phyloP scores from a whole-genome alignment of 768 basidiomycete genomes.

The Termitomyces sp. region DNA sequence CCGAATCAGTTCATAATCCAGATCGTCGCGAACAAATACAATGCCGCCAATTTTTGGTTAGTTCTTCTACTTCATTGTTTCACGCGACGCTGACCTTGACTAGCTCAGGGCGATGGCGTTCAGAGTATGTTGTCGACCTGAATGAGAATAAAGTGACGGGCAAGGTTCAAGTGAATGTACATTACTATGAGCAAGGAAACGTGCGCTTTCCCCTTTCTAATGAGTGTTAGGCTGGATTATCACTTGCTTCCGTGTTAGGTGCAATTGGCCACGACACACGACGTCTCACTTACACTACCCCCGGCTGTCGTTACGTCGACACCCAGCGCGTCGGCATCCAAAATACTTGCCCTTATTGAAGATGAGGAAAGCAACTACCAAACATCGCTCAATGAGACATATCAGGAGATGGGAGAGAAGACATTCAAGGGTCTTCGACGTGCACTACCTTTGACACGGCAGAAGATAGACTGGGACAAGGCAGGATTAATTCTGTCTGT shows the following conservation, averaged over 20 bases:
- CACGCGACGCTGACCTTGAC: background rate
- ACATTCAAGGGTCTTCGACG: constrained; percentile 89
- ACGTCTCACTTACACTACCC: constrained; percentile 58
- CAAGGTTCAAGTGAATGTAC: constrained; percentile 76
- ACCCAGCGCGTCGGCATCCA: constrained; percentile 50
- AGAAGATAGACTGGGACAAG: constrained; percentile 96
- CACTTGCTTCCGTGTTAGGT: constrained; percentile 46
- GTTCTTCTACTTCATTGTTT: constrained; percentile 6
- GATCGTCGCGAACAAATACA: constrained; percentile 95
- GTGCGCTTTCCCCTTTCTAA: constrained; percentile 33
- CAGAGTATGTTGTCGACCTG: constrained; percentile 74
- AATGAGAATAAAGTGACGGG: constrained; percentile 61
- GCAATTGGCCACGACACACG: constrained; percentile 78
- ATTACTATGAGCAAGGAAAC: constrained; percentile 98
- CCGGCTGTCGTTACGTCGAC: constrained; percentile 48
- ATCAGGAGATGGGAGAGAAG: constrained; percentile 88
- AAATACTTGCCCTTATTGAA: constrained; percentile 77
- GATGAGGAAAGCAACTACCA: constrained; percentile 81
- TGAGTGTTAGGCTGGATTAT: background rate
- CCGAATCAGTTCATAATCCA: constrained; percentile 59
- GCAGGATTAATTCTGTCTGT: constrained; percentile 29
- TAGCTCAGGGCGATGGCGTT: constrained; percentile 96
- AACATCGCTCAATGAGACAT: constrained; percentile 70
- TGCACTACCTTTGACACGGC: constrained; percentile 86
- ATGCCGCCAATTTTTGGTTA: constrained; percentile 89